Evolutionary conservation across 2,329 filamentous ascomycete genomes (phyloP).

Genomic region (Pseudovirgaria hyperparasitica): DNA sequence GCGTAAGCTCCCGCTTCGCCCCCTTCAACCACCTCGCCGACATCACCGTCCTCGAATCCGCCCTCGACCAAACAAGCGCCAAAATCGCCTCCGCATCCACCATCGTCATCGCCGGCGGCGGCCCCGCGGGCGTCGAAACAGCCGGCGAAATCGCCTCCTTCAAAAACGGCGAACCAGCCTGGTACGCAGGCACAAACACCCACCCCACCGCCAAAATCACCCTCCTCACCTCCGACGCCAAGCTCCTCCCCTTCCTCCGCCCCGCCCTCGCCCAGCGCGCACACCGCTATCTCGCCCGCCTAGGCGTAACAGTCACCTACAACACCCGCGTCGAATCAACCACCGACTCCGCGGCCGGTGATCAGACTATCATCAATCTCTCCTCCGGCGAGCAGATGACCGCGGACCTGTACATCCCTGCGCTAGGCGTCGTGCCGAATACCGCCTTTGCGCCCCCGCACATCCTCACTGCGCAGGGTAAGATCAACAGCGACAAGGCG

Average conservation of each 20-base stretch:
- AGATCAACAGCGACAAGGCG: slow-evolving; percentile 36
- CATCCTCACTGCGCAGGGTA: slow-evolving; percentile 33
- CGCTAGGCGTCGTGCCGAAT: slow-evolving; percentile 39
- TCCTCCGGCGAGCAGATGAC: slow-evolving; percentile 32
- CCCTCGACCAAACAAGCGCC: slow-evolving; percentile 23
- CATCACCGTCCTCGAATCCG: slow-evolving; percentile 11
- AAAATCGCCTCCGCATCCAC: slow-evolving; percentile 25
- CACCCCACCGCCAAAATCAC: slow-evolving; percentile 29
- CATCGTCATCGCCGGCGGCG: slow-evolving; percentile 37
- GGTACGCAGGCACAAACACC: slow-evolving; percentile 22
- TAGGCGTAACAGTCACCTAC: slow-evolving; percentile 34
- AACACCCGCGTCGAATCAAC: slow-evolving; percentile 21
- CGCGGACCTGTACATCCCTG: slow-evolving; percentile 41
- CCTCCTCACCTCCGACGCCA: slow-evolving; percentile 28
- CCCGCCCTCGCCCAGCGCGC: slow-evolving; percentile 28
- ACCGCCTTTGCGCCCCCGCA: slow-evolving; percentile 36
- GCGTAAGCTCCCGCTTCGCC: slow-evolving; percentile 33
- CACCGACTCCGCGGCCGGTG: slow-evolving; percentile 18
- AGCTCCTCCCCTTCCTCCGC: slow-evolving; percentile 30
- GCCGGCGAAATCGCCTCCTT: slow-evolving; percentile 36
- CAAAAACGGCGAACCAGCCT: slow-evolving; percentile 25
- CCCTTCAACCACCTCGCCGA: slow-evolving; percentile 30
- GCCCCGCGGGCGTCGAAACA: slow-evolving; percentile 35
- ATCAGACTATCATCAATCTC: slow-evolving; percentile 26
- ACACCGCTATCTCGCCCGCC: slow-evolving; percentile 31